Base-by-base conservation (phyloP, 75 land plant genomes). In the Pinus tabuliformis region DNA sequence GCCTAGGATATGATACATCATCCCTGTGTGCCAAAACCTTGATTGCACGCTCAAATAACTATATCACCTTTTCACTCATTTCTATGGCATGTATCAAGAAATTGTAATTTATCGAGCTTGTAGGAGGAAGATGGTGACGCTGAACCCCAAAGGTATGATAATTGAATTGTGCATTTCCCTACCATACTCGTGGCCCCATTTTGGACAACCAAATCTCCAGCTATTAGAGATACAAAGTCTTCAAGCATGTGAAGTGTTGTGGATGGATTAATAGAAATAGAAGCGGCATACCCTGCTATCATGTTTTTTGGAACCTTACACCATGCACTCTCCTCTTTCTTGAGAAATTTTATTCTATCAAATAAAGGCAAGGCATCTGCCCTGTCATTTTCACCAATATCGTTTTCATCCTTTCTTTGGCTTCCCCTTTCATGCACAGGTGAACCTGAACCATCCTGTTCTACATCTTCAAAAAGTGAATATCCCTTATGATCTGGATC, bases 141-240 rank as follows among this genome's bases (percentile, higher is more conserved):
- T 83, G 86, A 18, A 61, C 39, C 76, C 80, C 89, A 65, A n/a
- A n/a, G n/a, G 52, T 77, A 77, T 7, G 99, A 91, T 56, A 96
- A 77, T 80, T 96, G 97, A 78, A 96, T 96, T 49, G 92, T 78
- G 78, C 99, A 96, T 78, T 96, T 97, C 5, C 99, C 99, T 62
- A 96, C 99, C 70, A 96, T 94, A 70, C 99, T 96, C 17, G 99
- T 96, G 52, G 99, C 97, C 77, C 99, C 99, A 92, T 96, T 96
- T 83, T 26, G 97, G 33, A 96, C 99, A 72, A 96, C 76, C 59
- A 89, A 58, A 78, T 94, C 95, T 76, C 95, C 99, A 94, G 82
- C 59, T 26, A 26, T 26, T 26, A 26, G 26, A 26, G 26, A 26
- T 26, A 26, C 26, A 26, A 26, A 26, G 0, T 26, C 26, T 26